Evolutionary conservation across 169 alveolate species (phyloP), one percentile per base, ranked within the genome.

Genomic region (Plasmodium adleri): DNA sequence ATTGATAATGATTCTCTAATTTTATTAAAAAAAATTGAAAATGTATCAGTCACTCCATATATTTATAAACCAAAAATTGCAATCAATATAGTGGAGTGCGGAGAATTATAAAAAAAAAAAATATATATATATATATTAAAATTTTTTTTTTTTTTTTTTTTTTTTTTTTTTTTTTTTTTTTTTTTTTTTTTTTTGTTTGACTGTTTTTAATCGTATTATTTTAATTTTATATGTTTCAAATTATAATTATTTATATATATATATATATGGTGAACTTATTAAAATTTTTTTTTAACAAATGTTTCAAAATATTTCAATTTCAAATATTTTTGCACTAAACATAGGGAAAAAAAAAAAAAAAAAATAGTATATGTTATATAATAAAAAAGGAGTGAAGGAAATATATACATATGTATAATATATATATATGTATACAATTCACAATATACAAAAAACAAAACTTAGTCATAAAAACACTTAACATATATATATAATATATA

Each of bases 11-110:
- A 95, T 20, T 95, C 97, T 58, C 83, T 86, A 26, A 88, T 95
- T 32, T 92, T 94, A 54, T 88, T 95, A 50, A 94, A 93, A 56
- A 95, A 95, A 87, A 95, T 95, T 87, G 97, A 95, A 90, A 94
- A 91, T 72, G 97, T 95, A 4, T 93, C 97, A 2, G 97, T 95
- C 15, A 88, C 95, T 4, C 95, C 95, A 3, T 95, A 94, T 50
- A 78, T 88, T 66, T 94, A 90, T 68, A 91, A 88, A 59, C 97
- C 97, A 0, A 95, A 95, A 67, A 63, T 94, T 47, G 92, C 93
- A 9, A 52, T 94, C 26, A 73, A 85, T 15, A 78, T 94, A 13
- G 88, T 94, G 17, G 94, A 94, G 15, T 94, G 95, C 71, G 96
- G 96, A 15, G 95, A 94, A 49, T 86, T 94, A 72, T 94, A 73